Percentiles rank a stretch among this genome's conserved stretches.
These are phyloP conservation scores for Ganoderma meredithae DNA, from an alignment of 1,284 basidiomycete genomes.

Conservation along the genomic window DNA sequence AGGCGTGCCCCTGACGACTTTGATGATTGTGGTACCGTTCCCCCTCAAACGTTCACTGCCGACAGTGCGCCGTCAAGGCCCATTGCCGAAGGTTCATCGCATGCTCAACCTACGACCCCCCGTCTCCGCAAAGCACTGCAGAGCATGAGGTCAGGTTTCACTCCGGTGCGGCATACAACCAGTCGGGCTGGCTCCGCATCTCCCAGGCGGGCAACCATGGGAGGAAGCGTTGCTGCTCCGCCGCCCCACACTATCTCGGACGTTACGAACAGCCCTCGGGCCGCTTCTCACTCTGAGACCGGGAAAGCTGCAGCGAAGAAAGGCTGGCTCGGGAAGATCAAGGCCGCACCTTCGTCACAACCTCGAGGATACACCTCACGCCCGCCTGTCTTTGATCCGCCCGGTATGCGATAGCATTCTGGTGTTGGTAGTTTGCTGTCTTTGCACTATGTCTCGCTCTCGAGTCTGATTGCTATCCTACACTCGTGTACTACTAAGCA, in stretches of 20 bases:
- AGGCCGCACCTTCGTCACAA: slow-evolving; percentile 26
- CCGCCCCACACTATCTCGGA: slow-evolving; percentile 54
- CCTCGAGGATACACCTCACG: slow-evolving; percentile 27
- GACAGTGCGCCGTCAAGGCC: slow-evolving; percentile 53
- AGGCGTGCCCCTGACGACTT: slow-evolving; percentile 78
- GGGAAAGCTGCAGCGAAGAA: slow-evolving; percentile 34
- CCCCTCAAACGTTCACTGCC: slow-evolving; percentile 66
- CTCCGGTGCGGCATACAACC: slow-evolving; percentile 63
- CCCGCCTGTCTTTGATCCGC: slow-evolving; percentile 32
- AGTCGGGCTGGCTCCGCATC: slow-evolving; percentile 44
- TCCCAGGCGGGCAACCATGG: slow-evolving; percentile 39
- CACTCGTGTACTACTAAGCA: slow-evolving; percentile 30
- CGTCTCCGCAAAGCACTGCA: slow-evolving; percentile 63
- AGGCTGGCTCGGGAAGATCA: slow-evolving; percentile 45
- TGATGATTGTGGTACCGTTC: slow-evolving; percentile 59
- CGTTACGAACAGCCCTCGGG: slow-evolving; percentile 71
- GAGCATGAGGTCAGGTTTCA: slow-evolving; percentile 70
- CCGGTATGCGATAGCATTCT: slow-evolving; percentile 27
- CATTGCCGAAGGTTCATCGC: slow-evolving; percentile 48
- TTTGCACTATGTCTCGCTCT: slow-evolving; percentile 7
- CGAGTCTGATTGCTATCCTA: slow-evolving; percentile 23
- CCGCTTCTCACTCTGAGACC: slow-evolving; percentile 38
- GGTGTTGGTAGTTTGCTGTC: slow-evolving; percentile 1
- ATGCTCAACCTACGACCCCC: slow-evolving; percentile 56
- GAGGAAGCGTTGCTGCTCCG: slow-evolving; percentile 21